Conservation (phyloP, 352 stramenopile genomes). For the Globisporangium uncinulatum region DNA sequence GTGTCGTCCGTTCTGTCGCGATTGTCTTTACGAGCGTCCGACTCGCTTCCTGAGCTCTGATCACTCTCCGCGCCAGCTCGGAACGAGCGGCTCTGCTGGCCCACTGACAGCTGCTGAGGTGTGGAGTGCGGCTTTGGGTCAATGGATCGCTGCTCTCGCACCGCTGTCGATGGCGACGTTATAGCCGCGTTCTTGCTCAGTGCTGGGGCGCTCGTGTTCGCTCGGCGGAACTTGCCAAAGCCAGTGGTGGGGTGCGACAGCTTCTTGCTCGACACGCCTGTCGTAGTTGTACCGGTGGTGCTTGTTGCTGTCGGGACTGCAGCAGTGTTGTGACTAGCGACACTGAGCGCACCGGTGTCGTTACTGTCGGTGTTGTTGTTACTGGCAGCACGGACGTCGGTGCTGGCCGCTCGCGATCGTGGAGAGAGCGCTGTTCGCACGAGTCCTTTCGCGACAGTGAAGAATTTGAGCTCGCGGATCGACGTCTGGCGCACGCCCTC, state of each 20-base stretch:
- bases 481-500: slow-evolving; percentile 1
- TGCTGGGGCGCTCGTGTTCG: slow-evolving; percentile 16
- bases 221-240: slow-evolving; percentile 47
- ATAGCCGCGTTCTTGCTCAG: not conserved
- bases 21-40: not conserved
- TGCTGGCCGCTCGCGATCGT: not conserved
- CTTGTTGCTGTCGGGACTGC: not conserved
- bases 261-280: not conserved
- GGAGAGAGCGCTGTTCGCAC: slow-evolving; percentile 5
- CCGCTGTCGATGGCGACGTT: not conserved
- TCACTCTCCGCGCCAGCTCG: not conserved
- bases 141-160: not conserved
- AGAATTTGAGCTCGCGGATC: slow-evolving; percentile 9
- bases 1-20: not conserved
- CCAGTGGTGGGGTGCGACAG: slow-evolving; percentile 14
- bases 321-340: no score
- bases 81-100: not conserved
- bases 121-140: not conserved
- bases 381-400: not conserved
- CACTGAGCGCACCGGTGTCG: not conserved
- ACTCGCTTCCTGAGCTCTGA: not conserved
- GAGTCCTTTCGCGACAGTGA: slow-evolving; percentile 7
- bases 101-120: not conserved
- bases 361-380: not conserved
- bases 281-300: not conserved